These are phyloP conservation scores for Podospora didyma DNA, from an alignment of 495 filamentous ascomycete genomes.

Conservation along the genomic window DNA sequence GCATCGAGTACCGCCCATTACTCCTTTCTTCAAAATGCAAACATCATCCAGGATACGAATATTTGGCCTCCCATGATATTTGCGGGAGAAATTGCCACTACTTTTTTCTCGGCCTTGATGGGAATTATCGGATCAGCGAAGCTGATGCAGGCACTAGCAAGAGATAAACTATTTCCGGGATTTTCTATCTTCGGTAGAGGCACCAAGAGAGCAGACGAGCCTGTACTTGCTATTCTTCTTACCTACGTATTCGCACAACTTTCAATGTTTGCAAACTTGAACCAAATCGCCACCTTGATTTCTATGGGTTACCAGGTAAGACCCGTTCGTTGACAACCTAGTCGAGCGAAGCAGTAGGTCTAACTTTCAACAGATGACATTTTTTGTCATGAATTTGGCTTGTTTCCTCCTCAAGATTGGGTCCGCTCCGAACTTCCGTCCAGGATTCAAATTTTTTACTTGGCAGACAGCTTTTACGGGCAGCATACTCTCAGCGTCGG, in stretches of 20 bases:
- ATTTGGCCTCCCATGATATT: constrained; percentile 68
- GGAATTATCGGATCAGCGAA: constrained; percentile 86
- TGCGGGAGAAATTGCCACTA: constrained; percentile 75
- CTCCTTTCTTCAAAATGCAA: constrained; percentile 70
- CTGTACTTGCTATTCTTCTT: constrained; percentile 69
- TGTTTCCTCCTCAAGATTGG: constrained; percentile 86
- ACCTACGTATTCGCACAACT: constrained; percentile 74
- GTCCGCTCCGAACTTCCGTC: constrained; percentile 89
- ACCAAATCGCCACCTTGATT: constrained; percentile 82
- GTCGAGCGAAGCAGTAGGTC: neutral
- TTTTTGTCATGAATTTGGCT: constrained; percentile 76
- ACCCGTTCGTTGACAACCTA: neutral
- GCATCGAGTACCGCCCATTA: constrained; percentile 70
- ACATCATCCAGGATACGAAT: constrained; percentile 77
- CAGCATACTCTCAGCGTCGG: constrained; percentile 66
- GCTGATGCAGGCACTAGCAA: constrained; percentile 76
- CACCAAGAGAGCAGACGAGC: constrained; percentile 70
- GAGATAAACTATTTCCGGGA: constrained; percentile 76
- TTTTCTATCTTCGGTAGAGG: constrained; percentile 72
- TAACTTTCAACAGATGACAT: constrained; percentile 50
- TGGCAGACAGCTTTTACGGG: constrained; percentile 77
- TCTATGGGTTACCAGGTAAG: constrained; percentile 85
- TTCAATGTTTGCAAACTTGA: constrained; percentile 80
- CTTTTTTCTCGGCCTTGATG: constrained; percentile 83
- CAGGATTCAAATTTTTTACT: constrained; percentile 84